phyloP scores from a whole-genome alignment of 1,284 basidiomycete genomes.

The Omphalotus olearius region DNA sequence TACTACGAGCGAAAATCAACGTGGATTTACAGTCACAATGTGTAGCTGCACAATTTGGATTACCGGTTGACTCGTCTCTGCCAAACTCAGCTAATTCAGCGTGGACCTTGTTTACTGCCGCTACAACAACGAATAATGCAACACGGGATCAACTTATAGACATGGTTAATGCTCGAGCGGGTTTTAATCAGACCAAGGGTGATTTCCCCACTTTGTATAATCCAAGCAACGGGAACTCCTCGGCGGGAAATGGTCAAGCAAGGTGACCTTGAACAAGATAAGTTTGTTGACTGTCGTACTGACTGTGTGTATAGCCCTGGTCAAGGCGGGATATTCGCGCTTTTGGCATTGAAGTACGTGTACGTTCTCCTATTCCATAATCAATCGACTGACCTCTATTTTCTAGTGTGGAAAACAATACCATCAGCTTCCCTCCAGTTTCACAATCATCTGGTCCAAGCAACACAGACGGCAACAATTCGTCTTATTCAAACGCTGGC shows the following conservation, averaged over 20 bases:
- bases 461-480: background rate
- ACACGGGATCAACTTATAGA: slow-evolving; percentile 7
- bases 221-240: background rate
- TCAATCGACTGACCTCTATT: background rate
- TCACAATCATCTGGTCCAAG: background rate
- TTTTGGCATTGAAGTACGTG: slow-evolving; percentile 9
- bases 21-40: too few species aligned
- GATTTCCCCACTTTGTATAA: slow-evolving; percentile 5
- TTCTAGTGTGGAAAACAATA: background rate
- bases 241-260: background rate
- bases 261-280: background rate
- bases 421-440: background rate
- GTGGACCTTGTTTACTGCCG: slow-evolving; percentile 13
- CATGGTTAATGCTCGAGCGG: slow-evolving; percentile 7
- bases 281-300: background rate
- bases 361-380: background rate
- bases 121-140: slow-evolving; percentile 3
- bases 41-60: slow-evolving; percentile 5
- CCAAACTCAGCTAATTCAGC: slow-evolving; percentile 1
- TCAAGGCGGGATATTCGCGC: slow-evolving; percentile 12
- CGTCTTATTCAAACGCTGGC: background rate
- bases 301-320: background rate
- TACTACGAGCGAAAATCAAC: too few species aligned
- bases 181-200: slow-evolving; percentile 1
- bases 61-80: background rate